A percentile compares a stretch with the other conserved stretches of the same genome.
Evolutionary conservation across 257 asterid genomes (phyloP).

Genomic region (Nicotiana benthamiana): DNA sequence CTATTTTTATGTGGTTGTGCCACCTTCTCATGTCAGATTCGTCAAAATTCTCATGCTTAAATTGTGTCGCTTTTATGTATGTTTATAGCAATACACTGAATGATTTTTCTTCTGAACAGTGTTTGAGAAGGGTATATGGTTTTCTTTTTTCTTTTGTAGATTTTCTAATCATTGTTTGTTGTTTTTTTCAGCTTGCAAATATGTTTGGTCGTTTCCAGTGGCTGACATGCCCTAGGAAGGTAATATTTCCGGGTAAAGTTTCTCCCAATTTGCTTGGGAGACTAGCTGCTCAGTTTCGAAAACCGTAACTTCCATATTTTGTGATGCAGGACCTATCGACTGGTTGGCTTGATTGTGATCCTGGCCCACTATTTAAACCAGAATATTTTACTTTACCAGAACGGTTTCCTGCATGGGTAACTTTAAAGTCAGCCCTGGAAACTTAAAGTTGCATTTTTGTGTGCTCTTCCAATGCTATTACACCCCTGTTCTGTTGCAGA

Average conservation of each 20-base stretch:
- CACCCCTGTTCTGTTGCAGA: background rate
- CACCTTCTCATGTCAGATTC: background rate
- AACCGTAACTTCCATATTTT: conserved; percentile 7
- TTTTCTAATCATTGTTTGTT: background rate
- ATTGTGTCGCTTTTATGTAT: background rate
- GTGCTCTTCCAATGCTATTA: background rate
- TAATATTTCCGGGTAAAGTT: conserved; percentile 19
- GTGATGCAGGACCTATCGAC: conserved; percentile 75
- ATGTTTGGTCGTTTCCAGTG: conserved; percentile 75
- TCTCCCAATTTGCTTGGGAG: background rate
- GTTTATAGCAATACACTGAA: background rate
- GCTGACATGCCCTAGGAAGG: conserved; percentile 98
- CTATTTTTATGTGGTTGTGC: background rate
- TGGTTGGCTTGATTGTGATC: conserved; percentile 95
- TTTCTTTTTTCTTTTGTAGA: background rate
- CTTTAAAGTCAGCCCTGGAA: background rate
- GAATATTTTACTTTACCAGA: conserved; percentile 56
- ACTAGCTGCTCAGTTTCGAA: background rate
- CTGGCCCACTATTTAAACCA: conserved; percentile 77
- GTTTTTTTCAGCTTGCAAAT: conserved; percentile 68
- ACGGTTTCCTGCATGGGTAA: conserved; percentile 81
- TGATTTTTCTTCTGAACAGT: background rate
- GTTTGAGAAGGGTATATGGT: background rate
- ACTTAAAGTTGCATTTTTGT: background rate
- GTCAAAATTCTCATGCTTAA: background rate